These are phyloP conservation scores for Allomyces macrogynus DNA, from an alignment of 192 early-diverging fungal species.

Conservation along the genomic window DNA sequence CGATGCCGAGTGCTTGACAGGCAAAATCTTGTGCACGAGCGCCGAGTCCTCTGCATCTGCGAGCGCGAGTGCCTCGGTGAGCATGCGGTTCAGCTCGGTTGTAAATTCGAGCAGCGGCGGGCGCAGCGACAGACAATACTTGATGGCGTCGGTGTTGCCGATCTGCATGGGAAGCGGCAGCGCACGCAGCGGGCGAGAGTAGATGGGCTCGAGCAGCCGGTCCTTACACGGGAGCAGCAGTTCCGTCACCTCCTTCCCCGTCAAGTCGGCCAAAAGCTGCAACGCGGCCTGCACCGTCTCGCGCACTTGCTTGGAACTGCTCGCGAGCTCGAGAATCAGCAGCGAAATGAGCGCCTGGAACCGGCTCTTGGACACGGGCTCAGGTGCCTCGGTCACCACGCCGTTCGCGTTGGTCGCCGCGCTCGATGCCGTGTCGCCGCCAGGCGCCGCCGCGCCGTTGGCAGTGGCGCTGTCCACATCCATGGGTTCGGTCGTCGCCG, in stretches of 20 bases:
- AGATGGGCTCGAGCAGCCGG: slow-evolving; percentile 73
- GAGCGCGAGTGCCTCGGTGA: slow-evolving; percentile 78
- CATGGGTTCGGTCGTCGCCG: slow-evolving; percentile 1
- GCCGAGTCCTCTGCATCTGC: slow-evolving; percentile 97
- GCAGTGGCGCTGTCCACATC: background rate
- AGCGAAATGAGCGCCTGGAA: slow-evolving; percentile 32
- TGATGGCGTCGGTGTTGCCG: slow-evolving; percentile 95
- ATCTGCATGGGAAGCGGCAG: slow-evolving; percentile 94
- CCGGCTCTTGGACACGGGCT: slow-evolving; percentile 1
- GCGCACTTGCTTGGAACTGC: slow-evolving; percentile 69
- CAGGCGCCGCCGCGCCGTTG: no score
- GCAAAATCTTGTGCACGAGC: slow-evolving; percentile 57
- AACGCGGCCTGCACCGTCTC: slow-evolving; percentile 70
- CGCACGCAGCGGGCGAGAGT: slow-evolving; percentile 86
- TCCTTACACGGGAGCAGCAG: slow-evolving; percentile 68
- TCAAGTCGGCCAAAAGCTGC: slow-evolving; percentile 57
- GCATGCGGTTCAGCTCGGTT: slow-evolving; percentile 70
- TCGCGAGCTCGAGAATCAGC: slow-evolving; percentile 76
- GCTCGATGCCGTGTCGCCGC: no score
- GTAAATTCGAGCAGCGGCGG: slow-evolving; percentile 78
- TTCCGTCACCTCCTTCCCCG: slow-evolving; percentile 57
- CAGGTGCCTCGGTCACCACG: background rate
- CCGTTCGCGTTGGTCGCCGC: background rate
- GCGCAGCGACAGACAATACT: slow-evolving; percentile 71
- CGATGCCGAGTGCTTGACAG: slow-evolving; percentile 59